phyloP scores from a whole-genome alignment of 495 filamentous ascomycete genomes.

The Tuber indicum region DNA sequence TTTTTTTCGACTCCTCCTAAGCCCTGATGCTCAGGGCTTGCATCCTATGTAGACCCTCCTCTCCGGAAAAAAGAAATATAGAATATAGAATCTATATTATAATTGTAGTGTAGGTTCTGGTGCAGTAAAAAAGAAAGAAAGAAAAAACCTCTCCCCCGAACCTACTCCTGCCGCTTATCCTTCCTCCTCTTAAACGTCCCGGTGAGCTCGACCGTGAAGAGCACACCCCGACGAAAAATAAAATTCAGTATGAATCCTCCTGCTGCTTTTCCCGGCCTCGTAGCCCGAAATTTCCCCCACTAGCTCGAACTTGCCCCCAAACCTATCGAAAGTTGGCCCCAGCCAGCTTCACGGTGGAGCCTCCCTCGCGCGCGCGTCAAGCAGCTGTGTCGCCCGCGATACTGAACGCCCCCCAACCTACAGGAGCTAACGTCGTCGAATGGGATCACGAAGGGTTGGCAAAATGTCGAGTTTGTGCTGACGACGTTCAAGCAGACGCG shows the following conservation, averaged over 20 bases:
- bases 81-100: neutral
- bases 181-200: conserved; percentile 1
- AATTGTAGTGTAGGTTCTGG: neutral
- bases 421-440: neutral
- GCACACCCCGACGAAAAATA: neutral
- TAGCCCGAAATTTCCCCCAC: neutral
- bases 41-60: conserved; percentile 1
- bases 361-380: neutral
- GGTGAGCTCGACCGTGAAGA: neutral
- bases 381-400: neutral
- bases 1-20: conserved; percentile 4
- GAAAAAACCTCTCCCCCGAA: neutral
- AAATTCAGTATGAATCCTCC: neutral
- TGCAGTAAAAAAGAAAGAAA: neutral
- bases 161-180: neutral
- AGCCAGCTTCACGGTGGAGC: neutral
- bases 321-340: neutral
- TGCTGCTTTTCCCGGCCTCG: neutral
- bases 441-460: neutral
- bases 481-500: neutral
- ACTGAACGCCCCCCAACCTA: neutral
- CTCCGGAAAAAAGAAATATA: conserved; percentile 2
- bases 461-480: neutral
- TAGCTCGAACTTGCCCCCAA: neutral
- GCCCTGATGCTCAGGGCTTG: neutral